phyloP scores from a whole-genome alignment of 768 basidiomycete species.

The Sarcomyxa edulis region DNA sequence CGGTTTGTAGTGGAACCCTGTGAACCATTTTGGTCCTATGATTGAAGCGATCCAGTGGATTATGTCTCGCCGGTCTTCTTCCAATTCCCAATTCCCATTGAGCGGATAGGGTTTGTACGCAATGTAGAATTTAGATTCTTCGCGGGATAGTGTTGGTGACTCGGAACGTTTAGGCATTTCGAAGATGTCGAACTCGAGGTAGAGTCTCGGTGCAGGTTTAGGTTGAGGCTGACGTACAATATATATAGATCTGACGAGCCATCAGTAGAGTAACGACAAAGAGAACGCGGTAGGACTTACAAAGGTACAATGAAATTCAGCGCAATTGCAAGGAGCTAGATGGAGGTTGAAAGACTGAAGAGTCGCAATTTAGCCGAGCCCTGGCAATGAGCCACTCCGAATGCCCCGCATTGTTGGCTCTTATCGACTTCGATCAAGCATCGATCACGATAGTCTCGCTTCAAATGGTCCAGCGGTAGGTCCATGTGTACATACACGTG shows the following conservation, averaged over 20 bases:
- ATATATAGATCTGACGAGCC: background rate
- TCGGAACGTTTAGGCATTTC: constrained; percentile 21
- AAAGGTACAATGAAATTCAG: too few species aligned
- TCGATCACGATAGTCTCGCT: too few species aligned
- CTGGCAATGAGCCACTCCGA: too few species aligned
- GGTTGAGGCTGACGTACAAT: background rate
- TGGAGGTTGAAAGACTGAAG: too few species aligned
- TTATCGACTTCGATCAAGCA: too few species aligned
- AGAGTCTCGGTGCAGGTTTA: background rate
- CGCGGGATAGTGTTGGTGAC: constrained; percentile 24
- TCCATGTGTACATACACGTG: too few species aligned
- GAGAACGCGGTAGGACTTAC: background rate
- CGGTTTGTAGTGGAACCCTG: constrained; percentile 44
- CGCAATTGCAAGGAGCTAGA: too few species aligned
- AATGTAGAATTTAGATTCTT: constrained; percentile 43
- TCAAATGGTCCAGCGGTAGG: too few species aligned
- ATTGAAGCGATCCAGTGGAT: constrained; percentile 44
- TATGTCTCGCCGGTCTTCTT: constrained; percentile 32
- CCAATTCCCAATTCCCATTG: constrained; percentile 39
- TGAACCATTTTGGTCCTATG: constrained; percentile 32
- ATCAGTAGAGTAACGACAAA: background rate
- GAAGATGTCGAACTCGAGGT: background rate
- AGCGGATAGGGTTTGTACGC: constrained; percentile 45
- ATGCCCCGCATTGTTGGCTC: too few species aligned
- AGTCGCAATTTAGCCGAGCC: too few species aligned